Evolutionary conservation across 441 rosid genomes (phyloP), one percentile per base, ranked within the genome.

Genomic region (Macaranga tanarius): DNA sequence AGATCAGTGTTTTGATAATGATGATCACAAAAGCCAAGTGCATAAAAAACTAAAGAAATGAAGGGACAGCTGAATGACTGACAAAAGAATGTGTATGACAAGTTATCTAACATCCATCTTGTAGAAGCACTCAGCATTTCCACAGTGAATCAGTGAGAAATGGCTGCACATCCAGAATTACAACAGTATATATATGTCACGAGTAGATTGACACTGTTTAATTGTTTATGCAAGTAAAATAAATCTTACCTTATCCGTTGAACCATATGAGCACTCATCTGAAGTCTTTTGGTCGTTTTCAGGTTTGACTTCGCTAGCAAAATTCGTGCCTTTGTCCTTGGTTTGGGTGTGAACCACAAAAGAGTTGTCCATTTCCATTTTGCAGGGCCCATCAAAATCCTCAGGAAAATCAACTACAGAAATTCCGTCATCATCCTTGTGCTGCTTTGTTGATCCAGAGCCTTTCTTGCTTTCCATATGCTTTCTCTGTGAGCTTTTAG

Each of bases 291-390:
- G 75, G 62, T 16, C 50, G 67, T 67, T 68, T 25, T 58, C 62
- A 16, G 20, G 25, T 72, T 73, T 80, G 34, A 67, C 44, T 59
- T 26, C 55, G 58, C 55, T 45, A 23, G 55, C 52, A 67, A 51
- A 12, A 73, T 64, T 23, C 44, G 59, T 65, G 25, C 59, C 44
- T 56, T 64, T 56, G 31, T 44, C 77, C 52, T 47, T 75, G 22
- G 28, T 73, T 61, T 71, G 50, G 28, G 55, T 12, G 57, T 22
- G 31, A 59, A 38, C 42, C 52, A 25, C 48, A 38, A 58, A 50
- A 59, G 47, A 59, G 45, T 55, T 68, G 48, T 74, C 81, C 64
- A 72, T 64, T 58, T 65, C 77, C 76, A 79, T 61, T 69, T 34
- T 55, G n/a, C 4, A 60, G 9, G 48, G 50, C 67, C 60, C 58